Conservation (phyloP, 2,329 filamentous ascomycete genomes). For the Alternaria gaisen region DNA sequence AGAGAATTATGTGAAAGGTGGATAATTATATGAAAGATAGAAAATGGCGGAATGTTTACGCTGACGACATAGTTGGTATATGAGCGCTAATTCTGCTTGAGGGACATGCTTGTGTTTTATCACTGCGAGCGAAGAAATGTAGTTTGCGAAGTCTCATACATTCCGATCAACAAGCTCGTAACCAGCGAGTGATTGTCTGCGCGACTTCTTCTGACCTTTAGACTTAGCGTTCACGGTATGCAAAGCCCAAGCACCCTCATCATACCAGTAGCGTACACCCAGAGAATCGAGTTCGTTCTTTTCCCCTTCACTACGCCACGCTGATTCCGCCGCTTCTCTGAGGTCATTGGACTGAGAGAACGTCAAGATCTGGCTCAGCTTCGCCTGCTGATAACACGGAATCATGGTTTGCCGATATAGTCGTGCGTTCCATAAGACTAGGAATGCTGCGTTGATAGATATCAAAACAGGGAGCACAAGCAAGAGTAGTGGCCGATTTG, state of each 20-base stretch:
- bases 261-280: too few species aligned
- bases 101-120: too few species aligned
- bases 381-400: background rate
- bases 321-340: background rate
- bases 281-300: background rate
- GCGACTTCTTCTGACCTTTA: background rate
- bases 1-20: too few species aligned
- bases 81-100: too few species aligned
- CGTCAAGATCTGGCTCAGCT: background rate
- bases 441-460: background rate
- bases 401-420: background rate
- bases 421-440: background rate
- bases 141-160: too few species aligned
- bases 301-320: background rate
- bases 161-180: too few species aligned
- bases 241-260: too few species aligned
- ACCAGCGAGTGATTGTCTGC: background rate
- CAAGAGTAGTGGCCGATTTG: background rate
- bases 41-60: too few species aligned
- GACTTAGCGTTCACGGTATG: background rate
- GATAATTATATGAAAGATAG: too few species aligned
- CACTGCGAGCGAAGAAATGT: too few species aligned
- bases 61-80: too few species aligned
- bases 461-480: background rate
- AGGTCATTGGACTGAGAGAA: background rate